Percentiles rank a stretch among this genome's conserved stretches.
Evolutionary conservation across 495 filamentous ascomycete genomes (phyloP).

Genomic region (Xylaria intraflava): DNA sequence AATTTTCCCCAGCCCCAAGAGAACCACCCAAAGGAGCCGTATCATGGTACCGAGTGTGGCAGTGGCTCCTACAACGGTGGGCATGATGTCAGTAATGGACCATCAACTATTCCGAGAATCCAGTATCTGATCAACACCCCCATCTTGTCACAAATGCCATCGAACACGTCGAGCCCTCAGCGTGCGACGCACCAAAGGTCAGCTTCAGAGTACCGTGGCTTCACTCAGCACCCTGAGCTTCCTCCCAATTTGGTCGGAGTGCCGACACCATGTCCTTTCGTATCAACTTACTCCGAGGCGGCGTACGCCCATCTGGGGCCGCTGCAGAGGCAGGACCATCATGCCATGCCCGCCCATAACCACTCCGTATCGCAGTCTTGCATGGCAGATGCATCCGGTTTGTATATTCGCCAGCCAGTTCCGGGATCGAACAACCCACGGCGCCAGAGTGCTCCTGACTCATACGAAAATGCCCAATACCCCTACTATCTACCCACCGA

Average conservation of each 20-base stretch:
- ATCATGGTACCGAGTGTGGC: slow-evolving; percentile 11
- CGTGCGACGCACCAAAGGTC: slow-evolving; percentile 14
- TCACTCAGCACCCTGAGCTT: not conserved
- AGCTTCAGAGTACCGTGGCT: slow-evolving; percentile 1
- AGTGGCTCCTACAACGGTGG: not conserved
- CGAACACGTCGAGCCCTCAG: not conserved
- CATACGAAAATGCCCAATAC: no score
- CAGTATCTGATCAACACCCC: slow-evolving; percentile 7
- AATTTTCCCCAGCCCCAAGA: slow-evolving; percentile 21
- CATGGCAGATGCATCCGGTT: not conserved
- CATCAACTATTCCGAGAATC: slow-evolving; percentile 8
- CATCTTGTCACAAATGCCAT: not conserved
- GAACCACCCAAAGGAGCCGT: slow-evolving; percentile 1
- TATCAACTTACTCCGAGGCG: not conserved
- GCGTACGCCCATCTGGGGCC: no score
- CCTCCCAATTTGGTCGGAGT: not conserved
- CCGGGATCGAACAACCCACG: slow-evolving; percentile 26
- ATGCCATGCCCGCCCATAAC: no score
- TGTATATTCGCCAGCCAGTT: not conserved
- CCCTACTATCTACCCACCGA: no score
- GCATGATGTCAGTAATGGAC: slow-evolving; percentile 5
- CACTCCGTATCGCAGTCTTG: no score
- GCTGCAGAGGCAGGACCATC: no score
- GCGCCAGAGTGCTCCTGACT: slow-evolving; percentile 29
- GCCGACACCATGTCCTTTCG: not conserved